Conservation (phyloP, 495 filamentous ascomycete genomes). For the Echria macrotheca region DNA sequence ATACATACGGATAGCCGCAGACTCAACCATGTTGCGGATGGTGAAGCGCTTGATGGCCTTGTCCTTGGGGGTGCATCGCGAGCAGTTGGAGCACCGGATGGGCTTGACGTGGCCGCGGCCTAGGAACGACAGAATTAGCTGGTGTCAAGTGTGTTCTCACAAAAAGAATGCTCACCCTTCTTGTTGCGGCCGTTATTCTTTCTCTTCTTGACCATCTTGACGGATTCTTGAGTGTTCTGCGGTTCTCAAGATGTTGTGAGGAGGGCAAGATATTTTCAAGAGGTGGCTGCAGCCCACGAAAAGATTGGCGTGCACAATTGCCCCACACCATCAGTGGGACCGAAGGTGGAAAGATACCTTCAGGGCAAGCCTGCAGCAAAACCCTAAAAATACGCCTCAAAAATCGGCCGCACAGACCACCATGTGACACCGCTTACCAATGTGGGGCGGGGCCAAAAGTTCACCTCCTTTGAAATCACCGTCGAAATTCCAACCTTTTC, state of each 20-base stretch:
- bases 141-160: too few relatives aligned
- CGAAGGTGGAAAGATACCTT: constrained; percentile 5
- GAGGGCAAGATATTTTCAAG: constrained; percentile 19
- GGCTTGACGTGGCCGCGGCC: constrained; percentile 96
- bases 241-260: constrained; percentile 29
- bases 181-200: constrained; percentile 99
- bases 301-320: constrained; percentile 15
- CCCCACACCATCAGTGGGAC: constrained; percentile 14
- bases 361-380: constrained; percentile 24
- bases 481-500: constrained; percentile 24
- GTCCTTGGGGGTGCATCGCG: constrained; percentile 98
- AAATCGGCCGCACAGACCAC: too few relatives aligned
- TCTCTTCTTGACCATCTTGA: constrained; percentile 99
- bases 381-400: constrained; percentile 24
- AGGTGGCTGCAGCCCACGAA: constrained; percentile 24
- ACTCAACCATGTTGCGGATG: constrained; percentile 99
- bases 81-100: constrained; percentile 99
- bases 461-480: constrained; percentile 17
- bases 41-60: constrained; percentile 99
- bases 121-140: constrained; percentile 5
- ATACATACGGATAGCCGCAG: constrained; percentile 92
- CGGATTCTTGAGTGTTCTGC: constrained; percentile 45
- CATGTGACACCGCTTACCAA: constrained; percentile 26
- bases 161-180: constrained; percentile 68
- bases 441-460: constrained; percentile 29